Conservation (phyloP, 805 yeast genomes). For the Schwanniomyces sp. region DNA sequence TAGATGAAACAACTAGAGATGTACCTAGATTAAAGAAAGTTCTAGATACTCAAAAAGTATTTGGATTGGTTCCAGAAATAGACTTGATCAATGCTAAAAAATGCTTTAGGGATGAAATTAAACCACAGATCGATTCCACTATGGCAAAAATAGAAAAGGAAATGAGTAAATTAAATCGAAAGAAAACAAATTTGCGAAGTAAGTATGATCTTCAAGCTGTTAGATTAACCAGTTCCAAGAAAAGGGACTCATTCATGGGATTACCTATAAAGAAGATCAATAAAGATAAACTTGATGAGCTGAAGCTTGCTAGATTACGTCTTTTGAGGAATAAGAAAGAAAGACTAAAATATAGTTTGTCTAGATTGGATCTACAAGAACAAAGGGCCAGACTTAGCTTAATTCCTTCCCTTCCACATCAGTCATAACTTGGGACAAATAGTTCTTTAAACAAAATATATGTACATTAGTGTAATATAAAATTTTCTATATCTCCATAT, state of each 20-base stretch:
- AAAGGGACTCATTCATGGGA: conserved; percentile 10
- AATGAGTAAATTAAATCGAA: conserved; percentile 30
- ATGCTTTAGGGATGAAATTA: conserved; percentile 33
- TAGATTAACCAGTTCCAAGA: conserved; percentile 23
- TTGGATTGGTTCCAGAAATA: conserved; percentile 51
- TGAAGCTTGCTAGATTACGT: conserved; percentile 37
- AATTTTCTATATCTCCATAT: conserved; percentile 10
- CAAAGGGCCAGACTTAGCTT: conserved; percentile 15
- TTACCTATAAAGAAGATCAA: conserved; percentile 12
- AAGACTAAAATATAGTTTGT: conserved; percentile 40
- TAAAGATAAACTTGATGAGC: conserved; percentile 24
- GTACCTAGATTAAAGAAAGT: conserved; percentile 38
- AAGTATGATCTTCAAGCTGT: conserved; percentile 42
- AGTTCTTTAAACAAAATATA: not conserved
- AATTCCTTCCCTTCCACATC: conserved; percentile 12
- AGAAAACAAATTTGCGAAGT: conserved; percentile 28
- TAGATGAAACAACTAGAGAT: conserved; percentile 40
- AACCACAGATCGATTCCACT: conserved; percentile 41
- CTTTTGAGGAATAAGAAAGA: conserved; percentile 43
- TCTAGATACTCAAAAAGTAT: conserved; percentile 45
- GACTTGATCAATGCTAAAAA: conserved; percentile 43
- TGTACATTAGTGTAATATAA: conserved; percentile 1
- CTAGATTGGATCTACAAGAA: conserved; percentile 19
- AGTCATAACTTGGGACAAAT: not conserved
- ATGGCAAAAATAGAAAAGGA: conserved; percentile 30